A percentile compares a stretch with the other conserved stretches of the same genome.
phyloP scores from a whole-genome alignment of 176 grass and related monocot genomes.

The Aegilops tauschii region DNA sequence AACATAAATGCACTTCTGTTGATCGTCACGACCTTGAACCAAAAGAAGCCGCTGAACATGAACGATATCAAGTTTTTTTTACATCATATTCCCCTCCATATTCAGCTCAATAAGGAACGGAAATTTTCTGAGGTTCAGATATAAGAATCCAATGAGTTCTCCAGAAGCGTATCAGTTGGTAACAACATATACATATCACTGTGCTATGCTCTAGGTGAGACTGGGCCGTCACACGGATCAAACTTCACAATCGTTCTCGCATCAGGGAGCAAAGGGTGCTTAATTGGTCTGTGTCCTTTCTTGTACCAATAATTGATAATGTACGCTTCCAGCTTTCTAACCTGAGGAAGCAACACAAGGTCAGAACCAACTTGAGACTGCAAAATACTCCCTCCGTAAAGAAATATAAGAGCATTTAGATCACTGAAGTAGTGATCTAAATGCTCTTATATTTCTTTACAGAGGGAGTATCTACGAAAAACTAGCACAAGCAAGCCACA shows the following conservation, averaged over 20 bases:
- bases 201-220: constrained; percentile 23
- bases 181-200: not conserved
- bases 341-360: constrained; percentile 37
- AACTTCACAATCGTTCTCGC: constrained; percentile 43
- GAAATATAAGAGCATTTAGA: too few relatives aligned
- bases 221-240: constrained; percentile 33
- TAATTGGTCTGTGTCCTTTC: constrained; percentile 46
- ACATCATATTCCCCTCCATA: constrained; percentile 15
- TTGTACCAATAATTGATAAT: constrained; percentile 51
- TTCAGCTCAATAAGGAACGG: not conserved
- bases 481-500: not conserved
- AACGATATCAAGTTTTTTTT: not conserved
- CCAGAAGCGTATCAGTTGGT: not conserved
- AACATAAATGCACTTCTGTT: not conserved
- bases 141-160: not conserved
- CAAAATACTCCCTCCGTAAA: not conserved
- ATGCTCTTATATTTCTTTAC: too few relatives aligned
- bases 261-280: constrained; percentile 52
- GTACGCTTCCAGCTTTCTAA: constrained; percentile 55
- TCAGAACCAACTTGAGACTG: constrained; percentile 7
- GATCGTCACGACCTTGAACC: not conserved
- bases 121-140: not conserved
- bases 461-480: not conserved
- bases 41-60: not conserved
- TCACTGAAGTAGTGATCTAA: too few relatives aligned